These are phyloP conservation scores for Rhynchospora breviuscula DNA, from an alignment of 176 grass and related monocot genomes.

Conservation along the genomic window DNA sequence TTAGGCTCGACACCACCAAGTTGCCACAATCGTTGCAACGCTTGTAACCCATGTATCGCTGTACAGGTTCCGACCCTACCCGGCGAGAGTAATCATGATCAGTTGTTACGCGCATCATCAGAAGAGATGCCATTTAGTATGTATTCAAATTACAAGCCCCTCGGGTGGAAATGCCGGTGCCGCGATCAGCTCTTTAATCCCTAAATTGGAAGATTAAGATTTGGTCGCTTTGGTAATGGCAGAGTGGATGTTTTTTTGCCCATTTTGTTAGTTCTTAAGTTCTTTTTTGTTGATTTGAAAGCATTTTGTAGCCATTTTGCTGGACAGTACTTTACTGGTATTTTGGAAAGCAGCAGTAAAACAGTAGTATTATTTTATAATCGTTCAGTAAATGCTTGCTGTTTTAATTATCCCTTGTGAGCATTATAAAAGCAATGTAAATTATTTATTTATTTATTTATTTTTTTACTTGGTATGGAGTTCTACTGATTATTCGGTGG, in stretches of 20 bases:
- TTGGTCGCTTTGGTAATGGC: neutral
- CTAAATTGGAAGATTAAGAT: slow-evolving; percentile 22
- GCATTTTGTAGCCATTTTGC: neutral
- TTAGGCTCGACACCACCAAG: slow-evolving; percentile 77
- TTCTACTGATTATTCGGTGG: neutral
- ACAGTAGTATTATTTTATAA: neutral
- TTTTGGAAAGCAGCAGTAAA: neutral
- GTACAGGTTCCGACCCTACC: slow-evolving; percentile 63
- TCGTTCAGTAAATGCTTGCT: neutral
- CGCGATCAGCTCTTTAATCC: slow-evolving; percentile 56
- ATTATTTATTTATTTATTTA: slow-evolving; percentile 4
- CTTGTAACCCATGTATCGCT: slow-evolving; percentile 60
- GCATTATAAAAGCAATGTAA: neutral
- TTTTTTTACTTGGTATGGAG: neutral
- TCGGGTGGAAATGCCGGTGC: slow-evolving; percentile 80
- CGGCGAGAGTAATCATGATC: neutral
- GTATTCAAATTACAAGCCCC: slow-evolving; percentile 65
- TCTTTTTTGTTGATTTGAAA: neutral
- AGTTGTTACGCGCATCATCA: neutral
- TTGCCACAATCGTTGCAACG: slow-evolving; percentile 63
- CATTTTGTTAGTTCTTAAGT: neutral
- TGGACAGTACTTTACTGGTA: neutral
- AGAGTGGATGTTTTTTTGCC: neutral
- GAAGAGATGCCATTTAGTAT: slow-evolving; percentile 9
- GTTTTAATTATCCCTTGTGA: neutral